Evolutionary conservation across 257 asterid species (phyloP).

Genomic region (Cynanchum wilfordii): DNA sequence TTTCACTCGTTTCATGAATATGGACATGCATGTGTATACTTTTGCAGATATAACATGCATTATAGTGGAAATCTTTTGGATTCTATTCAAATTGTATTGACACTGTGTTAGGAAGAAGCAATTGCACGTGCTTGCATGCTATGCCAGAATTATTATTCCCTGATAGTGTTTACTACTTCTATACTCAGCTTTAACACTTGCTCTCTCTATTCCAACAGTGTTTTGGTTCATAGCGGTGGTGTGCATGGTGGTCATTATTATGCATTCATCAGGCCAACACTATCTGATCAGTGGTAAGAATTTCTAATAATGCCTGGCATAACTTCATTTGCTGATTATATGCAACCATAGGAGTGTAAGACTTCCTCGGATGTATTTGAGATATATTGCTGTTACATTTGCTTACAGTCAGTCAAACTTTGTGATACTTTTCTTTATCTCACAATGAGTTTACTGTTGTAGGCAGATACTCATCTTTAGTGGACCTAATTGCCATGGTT

Average conservation of each 20-base stretch:
- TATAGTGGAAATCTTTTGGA: not conserved
- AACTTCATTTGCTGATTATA: not conserved
- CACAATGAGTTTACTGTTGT: not conserved
- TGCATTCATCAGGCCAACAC: conserved; percentile 96
- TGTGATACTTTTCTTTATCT: not conserved
- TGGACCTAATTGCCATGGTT: not conserved
- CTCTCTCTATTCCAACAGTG: conserved; percentile 45
- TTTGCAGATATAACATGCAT: not conserved
- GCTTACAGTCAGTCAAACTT: not conserved
- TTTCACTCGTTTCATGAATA: not conserved
- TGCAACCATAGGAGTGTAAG: not conserved
- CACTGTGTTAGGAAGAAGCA: not conserved
- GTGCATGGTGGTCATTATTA: conserved; percentile 98
- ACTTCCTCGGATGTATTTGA: not conserved
- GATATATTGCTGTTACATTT: not conserved
- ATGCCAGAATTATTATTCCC: not conserved
- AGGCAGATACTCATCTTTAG: not conserved
- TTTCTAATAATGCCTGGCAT: conserved; percentile 13
- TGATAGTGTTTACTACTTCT: not conserved
- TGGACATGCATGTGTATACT: not conserved
- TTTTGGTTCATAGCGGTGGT: conserved; percentile 95
- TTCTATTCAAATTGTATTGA: not conserved
- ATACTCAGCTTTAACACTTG: not conserved
- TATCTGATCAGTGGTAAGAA: conserved; percentile 83
- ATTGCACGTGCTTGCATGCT: not conserved